phyloP scores from a whole-genome alignment of 768 basidiomycete species.

The Hypholoma sublateritium region DNA sequence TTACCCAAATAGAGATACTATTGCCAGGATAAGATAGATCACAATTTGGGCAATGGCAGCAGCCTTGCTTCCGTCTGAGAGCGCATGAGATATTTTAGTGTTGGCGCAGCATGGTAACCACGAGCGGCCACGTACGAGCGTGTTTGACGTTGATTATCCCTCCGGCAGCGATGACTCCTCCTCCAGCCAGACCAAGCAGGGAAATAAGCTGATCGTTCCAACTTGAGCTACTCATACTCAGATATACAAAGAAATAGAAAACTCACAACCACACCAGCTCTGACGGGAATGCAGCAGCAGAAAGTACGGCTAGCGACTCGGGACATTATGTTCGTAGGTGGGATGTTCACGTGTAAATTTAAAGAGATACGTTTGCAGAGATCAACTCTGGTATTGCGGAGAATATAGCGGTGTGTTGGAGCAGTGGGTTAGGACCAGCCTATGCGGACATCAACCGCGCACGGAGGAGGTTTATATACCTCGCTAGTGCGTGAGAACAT shows the following conservation, averaged over 20 bases:
- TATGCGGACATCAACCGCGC: slow-evolving; percentile 25
- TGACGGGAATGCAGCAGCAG: slow-evolving; percentile 51
- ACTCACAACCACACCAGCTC: slow-evolving; percentile 47
- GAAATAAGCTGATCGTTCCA: slow-evolving; percentile 33
- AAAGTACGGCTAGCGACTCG: slow-evolving; percentile 41
- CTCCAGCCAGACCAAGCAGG: slow-evolving; percentile 45
- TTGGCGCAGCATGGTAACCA: background rate
- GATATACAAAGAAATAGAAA: background rate
- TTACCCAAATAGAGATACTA: slow-evolving; percentile 47
- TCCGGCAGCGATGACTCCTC: slow-evolving; percentile 37
- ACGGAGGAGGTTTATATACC: slow-evolving; percentile 33
- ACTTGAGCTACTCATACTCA: background rate
- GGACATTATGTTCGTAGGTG: slow-evolving; percentile 23
- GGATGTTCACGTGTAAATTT: slow-evolving; percentile 11
- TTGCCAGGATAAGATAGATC: slow-evolving; percentile 39
- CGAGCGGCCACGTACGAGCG: slow-evolving; percentile 19
- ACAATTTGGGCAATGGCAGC: slow-evolving; percentile 41
- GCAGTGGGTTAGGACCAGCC: slow-evolving; percentile 46
- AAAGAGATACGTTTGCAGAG: slow-evolving; percentile 19
- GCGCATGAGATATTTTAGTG: background rate
- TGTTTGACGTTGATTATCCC: slow-evolving; percentile 36
- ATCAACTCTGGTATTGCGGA: slow-evolving; percentile 27
- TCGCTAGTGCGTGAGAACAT: slow-evolving; percentile 19
- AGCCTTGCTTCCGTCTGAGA: slow-evolving; percentile 35
- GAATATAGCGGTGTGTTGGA: slow-evolving; percentile 11